Evolutionary conservation across 2,329 filamentous ascomycete species (phyloP), one percentile per base, ranked within the genome.

Genomic region (Aureobasidium sp.): DNA sequence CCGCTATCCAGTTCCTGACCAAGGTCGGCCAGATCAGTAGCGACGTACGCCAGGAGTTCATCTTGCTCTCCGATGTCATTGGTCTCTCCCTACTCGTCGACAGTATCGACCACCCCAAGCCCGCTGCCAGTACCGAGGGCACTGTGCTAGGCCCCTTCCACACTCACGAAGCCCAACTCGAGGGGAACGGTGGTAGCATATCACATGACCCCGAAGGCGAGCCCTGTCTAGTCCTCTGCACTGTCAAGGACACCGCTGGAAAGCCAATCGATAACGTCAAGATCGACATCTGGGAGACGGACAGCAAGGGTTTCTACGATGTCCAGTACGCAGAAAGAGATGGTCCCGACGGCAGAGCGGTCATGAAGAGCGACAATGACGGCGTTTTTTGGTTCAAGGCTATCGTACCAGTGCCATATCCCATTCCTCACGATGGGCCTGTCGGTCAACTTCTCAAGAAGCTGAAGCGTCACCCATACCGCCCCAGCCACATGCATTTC

Each of bases 201-300:
- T 84, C 85, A 1, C 83, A 84, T 62, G 89, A 91, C 68, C 82
- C 85, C 0, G 76, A 82, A 35, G 90, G 90, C 56, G 82, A 87
- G 66, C 83, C 87, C 0, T 82, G 90, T 65, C 80, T 93, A 15
- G 87, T 89, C 5, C 71, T 91, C n/a, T 91, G 89, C 77, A 87
- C 81, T 0, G 77, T 93, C 62, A 84, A 81, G 65, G 87, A 91
- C 71, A 83, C 82, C 0, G 44, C 74, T 0, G 88, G 88, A 0
- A 78, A 77, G 1, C 85, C 89, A 0, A 78, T 94, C 33, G 65
- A 76, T 1, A 84, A 78, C 50, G 88, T 86, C 33, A 89, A 86
- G 70, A 82, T 93, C 64, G 89, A 94, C 72, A 86, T 94, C 66
- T 94, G 90, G 90, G 89, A 93, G 76, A 91, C 89, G 9, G 90